Evolutionary conservation across 1,284 basidiomycete species (phyloP).

Genomic region (Marasmius fiardii): DNA sequence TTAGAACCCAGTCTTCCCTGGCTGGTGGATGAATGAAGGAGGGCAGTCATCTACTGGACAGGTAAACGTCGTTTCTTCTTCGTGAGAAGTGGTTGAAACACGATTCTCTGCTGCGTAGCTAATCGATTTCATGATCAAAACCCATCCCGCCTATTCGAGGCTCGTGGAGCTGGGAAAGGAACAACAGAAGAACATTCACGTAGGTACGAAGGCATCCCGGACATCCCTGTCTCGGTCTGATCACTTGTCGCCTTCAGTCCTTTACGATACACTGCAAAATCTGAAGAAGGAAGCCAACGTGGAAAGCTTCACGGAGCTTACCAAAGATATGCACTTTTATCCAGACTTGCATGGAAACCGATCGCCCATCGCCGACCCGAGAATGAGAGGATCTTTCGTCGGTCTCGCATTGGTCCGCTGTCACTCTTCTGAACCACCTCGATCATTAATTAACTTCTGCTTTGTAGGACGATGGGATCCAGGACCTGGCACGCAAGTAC

Average conservation of each 20-base stretch:
- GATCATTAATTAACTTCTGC: background rate
- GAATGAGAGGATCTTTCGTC: conserved; percentile 89
- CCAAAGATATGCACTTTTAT: conserved; percentile 90
- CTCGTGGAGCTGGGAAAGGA: conserved; percentile 59
- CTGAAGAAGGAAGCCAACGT: conserved; percentile 56
- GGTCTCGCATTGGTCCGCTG: conserved; percentile 78
- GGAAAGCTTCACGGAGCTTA: conserved; percentile 76
- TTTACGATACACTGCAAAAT: conserved; percentile 74
- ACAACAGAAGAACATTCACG: conserved; percentile 55
- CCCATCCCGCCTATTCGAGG: conserved; percentile 80
- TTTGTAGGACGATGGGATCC: conserved; percentile 64
- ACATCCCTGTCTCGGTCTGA: background rate
- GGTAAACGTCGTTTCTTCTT: conserved; percentile 30
- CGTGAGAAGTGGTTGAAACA: conserved; percentile 4
- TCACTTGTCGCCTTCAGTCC: conserved; percentile 46
- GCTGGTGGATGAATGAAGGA: conserved; percentile 99
- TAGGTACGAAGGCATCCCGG: conserved; percentile 33
- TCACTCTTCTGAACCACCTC: background rate
- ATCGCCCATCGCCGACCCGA: conserved; percentile 91
- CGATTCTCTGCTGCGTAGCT: conserved; percentile 42
- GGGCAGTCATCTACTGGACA: conserved; percentile 99
- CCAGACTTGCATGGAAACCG: conserved; percentile 95
- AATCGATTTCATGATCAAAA: conserved; percentile 93
- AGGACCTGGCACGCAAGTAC: conserved; percentile 89
- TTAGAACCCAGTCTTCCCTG: conserved; percentile 84